Evolutionary conservation across 768 basidiomycete genomes (phyloP), one percentile per base, ranked within the genome.

Genomic region (Lyophyllum atratum): DNA sequence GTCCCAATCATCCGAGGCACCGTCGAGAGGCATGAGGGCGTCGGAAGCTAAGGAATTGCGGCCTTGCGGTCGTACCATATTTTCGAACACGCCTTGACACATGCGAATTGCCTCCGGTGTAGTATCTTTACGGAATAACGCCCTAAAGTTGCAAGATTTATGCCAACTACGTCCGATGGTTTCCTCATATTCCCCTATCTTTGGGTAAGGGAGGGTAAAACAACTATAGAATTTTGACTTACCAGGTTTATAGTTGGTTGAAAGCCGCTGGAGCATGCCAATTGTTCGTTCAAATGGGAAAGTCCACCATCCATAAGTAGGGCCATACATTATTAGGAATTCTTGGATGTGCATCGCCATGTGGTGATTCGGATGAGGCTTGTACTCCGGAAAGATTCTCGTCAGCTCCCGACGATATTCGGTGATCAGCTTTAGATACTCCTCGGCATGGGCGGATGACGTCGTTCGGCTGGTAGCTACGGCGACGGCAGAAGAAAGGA

Each of bases 271-370:
- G 0, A 79, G 56, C 34, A 60, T 66, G 0, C 76, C 72, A 48
- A 79, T 78, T 11, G 72, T 54, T 0, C 64, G 50, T 51, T 79
- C 73, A 43, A 72, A 76, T 0, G 72, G 74, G 56, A 73, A 78
- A 1, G 65, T 62, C 73, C 74, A 77, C 78, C 74, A 79, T 1
- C 67, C 67, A 39, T 66, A 64, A 0, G 72, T 62, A n/a, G 74
- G 75, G 0, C 77, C 72, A 54, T 67, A 76, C 4, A 53, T 51
- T 9, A 22, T 10, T 1, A 74, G 45, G 37, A 70, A 73, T 1
- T 66, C 54, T 0, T 54, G 37, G 1, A 74, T 53, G 29, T 76
- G 73, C 24, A 73, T 39, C 0, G 66, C 65, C 40, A 64, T 59
- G 46, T 76, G 71, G 49, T 75, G 68, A 44, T 70, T 72, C 0